Percentiles rank a stretch among this genome's conserved stretches.
Evolutionary conservation across 1,139 yeast genomes (phyloP).

Genomic region (Meyerozyma guilliermondii): DNA sequence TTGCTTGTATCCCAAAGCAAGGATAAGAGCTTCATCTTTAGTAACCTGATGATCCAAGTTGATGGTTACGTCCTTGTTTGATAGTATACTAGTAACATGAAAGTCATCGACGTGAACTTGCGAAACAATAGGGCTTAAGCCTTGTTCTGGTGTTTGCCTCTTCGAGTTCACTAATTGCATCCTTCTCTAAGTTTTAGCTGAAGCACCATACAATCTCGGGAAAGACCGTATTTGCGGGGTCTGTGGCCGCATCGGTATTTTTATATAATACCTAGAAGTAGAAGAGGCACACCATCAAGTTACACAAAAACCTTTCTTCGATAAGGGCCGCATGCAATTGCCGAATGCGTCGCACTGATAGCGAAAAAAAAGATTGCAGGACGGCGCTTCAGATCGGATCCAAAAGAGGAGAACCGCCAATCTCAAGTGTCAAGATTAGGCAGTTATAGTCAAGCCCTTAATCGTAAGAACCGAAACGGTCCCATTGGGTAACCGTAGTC

Average conservation of each 20-base stretch:
- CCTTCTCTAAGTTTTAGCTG: neutral
- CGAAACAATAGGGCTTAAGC: constrained; percentile 26
- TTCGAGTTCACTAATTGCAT: neutral
- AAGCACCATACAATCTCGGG: neutral
- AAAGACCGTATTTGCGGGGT: neutral
- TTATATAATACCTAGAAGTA: neutral
- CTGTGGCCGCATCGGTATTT: neutral
- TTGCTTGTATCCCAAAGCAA: constrained; percentile 68
- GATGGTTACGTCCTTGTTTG: constrained; percentile 33
- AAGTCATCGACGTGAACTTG: constrained; percentile 38
- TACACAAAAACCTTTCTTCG: neutral
- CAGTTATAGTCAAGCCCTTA: too few species aligned
- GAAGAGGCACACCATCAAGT: neutral
- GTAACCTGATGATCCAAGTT: constrained; percentile 45
- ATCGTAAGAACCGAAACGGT: too few species aligned
- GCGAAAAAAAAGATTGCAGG: neutral
- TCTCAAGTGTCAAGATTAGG: too few species aligned
- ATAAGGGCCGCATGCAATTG: neutral
- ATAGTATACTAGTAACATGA: constrained; percentile 33
- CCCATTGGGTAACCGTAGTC: too few species aligned
- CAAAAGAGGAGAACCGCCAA: neutral
- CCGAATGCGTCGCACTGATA: neutral
- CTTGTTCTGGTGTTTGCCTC: neutral
- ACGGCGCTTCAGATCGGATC: neutral
- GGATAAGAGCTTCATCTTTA: constrained; percentile 50